Evolutionary conservation across 2,329 filamentous ascomycete species (phyloP), one percentile per base, ranked within the genome.

Genomic region (Hymenoscyphus linearis): DNA sequence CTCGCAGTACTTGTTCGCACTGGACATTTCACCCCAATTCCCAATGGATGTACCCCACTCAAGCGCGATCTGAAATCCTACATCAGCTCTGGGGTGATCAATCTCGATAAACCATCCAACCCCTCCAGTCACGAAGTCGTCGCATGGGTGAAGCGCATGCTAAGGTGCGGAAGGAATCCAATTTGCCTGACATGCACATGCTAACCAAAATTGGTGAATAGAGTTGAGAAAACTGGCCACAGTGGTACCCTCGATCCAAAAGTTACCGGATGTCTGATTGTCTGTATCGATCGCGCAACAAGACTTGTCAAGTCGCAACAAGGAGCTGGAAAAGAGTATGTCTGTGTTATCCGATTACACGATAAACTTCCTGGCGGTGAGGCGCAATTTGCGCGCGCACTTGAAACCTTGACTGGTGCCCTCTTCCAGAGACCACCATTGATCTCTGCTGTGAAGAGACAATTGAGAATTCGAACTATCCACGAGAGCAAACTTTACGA

Each of bases 301-400:
- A 90, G 95, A 73, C 87, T 99, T 62, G 95, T 99, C 76, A 99
- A 99, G 84, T 96, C 93, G 58, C 95, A 99, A 79, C 95, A 99
- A 79, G 93, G 93, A 73, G 95, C 95, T 64, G 95, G 95, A 84
- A 99, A 99, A 82, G 95, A 99, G 81, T 99, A 99, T 76, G 93
- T 98, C 59, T 93, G 90, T 72, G 92, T 99, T 64, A 91, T 98
- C 72, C 86, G 95, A 72, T 84, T 99, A 66, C 95, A 99, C 79
- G 93, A 96, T 80, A 96, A 93, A 80, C 84, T 99, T 60, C 90
- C 93, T 58, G 95, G 93, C 68, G 93, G 93, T 70, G 89, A 96
- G 81, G 86, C 91, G 52, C 93, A 96, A 77, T 93, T 99, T 72
- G 88, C 91, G 62, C 89, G 93, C 71, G 95, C 93, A 63, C 86